Percentiles rank a stretch among this genome's conserved stretches.
phyloP scores from a whole-genome alignment of 495 filamentous ascomycete genomes.

The Penicillium goetzii region DNA sequence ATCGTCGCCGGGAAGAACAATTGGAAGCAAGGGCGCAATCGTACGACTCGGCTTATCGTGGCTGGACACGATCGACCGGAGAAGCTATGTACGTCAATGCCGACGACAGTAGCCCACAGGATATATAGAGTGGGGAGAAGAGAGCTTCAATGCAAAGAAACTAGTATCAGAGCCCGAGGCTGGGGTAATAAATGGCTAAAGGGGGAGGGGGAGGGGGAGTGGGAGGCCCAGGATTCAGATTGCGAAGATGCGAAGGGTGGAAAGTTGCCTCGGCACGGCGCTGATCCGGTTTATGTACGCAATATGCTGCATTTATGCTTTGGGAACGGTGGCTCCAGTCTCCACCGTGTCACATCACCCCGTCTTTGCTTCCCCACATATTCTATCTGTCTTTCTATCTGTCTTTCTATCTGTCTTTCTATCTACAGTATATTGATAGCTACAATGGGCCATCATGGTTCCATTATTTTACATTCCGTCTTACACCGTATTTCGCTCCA shows the following conservation, averaged over 20 bases:
- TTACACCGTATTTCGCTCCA: too few relatives aligned
- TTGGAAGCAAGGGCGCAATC: not conserved
- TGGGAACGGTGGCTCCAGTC: not conserved
- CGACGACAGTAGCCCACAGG: not conserved
- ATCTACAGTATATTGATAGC: not conserved
- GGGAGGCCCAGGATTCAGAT: not conserved
- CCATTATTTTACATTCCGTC: not conserved
- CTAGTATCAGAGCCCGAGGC: not conserved
- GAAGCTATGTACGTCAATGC: conserved; percentile 7
- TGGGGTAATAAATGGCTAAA: not conserved
- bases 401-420: not conserved
- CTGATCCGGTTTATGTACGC: not conserved
- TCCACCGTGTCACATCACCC: not conserved
- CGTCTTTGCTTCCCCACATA: not conserved
- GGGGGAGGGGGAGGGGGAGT: conserved; percentile 6
- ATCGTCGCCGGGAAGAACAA: not conserved
- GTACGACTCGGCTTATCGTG: not conserved
- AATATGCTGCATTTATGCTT: not conserved
- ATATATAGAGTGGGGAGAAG: not conserved
- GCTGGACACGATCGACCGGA: not conserved
- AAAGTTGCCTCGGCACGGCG: conserved; percentile 22
- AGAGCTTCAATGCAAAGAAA: not conserved
- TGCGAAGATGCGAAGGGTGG: not conserved
- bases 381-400: not conserved
- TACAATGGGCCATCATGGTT: not conserved